Evolutionary conservation across 2,329 filamentous ascomycete species (phyloP), one percentile per base, ranked within the genome.

Genomic region (Talaromyces amestolkiae): DNA sequence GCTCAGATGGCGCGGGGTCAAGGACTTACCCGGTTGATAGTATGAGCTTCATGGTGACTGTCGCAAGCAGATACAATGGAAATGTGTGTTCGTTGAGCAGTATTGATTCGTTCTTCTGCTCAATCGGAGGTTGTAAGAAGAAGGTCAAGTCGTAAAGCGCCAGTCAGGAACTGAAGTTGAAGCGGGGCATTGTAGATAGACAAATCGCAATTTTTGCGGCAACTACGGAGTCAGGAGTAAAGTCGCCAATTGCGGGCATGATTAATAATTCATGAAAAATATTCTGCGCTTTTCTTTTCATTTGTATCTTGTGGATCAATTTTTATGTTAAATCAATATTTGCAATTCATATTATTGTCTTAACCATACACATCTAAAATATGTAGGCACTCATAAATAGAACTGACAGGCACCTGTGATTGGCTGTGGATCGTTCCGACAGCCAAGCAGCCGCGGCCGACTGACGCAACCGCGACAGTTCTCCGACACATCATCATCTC

Each of bases 21-120:
- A 63, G 61, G 62, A 80, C 89, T 73, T 85, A 95, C 92, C 90
- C 92, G 70, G 92, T 96, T 64, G 91, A 96, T 63, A 96, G 86
- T 69, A 96, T 86, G 75, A 96, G 83, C 82, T 92, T 92, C 82
- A 92, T 92, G 17, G 62, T 54, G 37, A 35, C 39, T 45, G 51
- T 35, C 33, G 17, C 15, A 35, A 33, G 27, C 27, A 31, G 27
- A 31, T 31, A 31, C 27, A 31, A 31, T 31, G 7, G 27, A 1
- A 31, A 31, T 31, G 4, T 31, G 5, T 31, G 5, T 6, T 7
- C 27, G 3, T 31, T 31, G 27, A 31, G 27, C 27, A 8, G 27
- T 31, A 7, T 31, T 8, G 5, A 31, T 31, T 31, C 27, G 27
- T 4, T 22, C 27, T 4, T 31, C 27, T 31, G 27, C 27, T 31